A percentile compares a stretch with the other conserved stretches of the same genome.
Evolutionary conservation across 1,139 yeast genomes (phyloP).

Genomic region (Zygosaccharomyces pseudobailii): DNA sequence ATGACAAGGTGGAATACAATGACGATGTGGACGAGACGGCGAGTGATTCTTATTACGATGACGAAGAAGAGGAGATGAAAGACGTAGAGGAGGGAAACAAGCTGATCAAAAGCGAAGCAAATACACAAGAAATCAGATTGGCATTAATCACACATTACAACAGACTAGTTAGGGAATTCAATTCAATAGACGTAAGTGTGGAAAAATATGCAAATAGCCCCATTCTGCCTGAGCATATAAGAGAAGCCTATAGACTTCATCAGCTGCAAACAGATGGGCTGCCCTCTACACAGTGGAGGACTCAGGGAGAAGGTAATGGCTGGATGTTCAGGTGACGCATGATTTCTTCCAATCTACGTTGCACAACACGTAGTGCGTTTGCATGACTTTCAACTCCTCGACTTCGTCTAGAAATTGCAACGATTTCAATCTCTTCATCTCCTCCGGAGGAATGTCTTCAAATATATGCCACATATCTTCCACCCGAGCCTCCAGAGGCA

Average conservation of each 20-base stretch:
- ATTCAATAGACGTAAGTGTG: conserved; percentile 31
- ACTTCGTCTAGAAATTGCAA: conserved; percentile 84
- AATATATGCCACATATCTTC: conserved; percentile 59
- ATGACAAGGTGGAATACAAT: conserved; percentile 10
- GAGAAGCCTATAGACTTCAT: conserved; percentile 84
- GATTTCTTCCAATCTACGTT: conserved; percentile 28
- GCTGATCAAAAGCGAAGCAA: conserved; percentile 22
- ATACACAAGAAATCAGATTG: conserved; percentile 24
- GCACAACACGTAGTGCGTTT: conserved; percentile 70
- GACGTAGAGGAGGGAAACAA: conserved; percentile 21
- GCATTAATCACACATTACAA: conserved; percentile 30
- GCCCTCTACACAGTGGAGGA: conserved; percentile 60
- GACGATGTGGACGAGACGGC: conserved; percentile 32
- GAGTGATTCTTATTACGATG: conserved; percentile 29
- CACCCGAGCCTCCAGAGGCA: conserved; percentile 36
- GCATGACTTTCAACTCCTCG: conserved; percentile 73
- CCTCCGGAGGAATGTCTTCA: conserved; percentile 43
- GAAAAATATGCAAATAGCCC: conserved; percentile 51
- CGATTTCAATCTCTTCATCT: conserved; percentile 48
- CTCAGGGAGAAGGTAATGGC: conserved; percentile 74
- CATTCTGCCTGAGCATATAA: conserved; percentile 72
- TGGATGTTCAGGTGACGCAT: conserved; percentile 49
- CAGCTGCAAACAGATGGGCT: conserved; percentile 62
- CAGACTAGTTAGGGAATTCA: conserved; percentile 27
- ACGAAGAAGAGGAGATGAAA: conserved; percentile 25